Percentiles rank a stretch among this genome's conserved stretches.
phyloP scores from a whole-genome alignment of 495 filamentous ascomycete genomes.

The Penicillium alfredii region DNA sequence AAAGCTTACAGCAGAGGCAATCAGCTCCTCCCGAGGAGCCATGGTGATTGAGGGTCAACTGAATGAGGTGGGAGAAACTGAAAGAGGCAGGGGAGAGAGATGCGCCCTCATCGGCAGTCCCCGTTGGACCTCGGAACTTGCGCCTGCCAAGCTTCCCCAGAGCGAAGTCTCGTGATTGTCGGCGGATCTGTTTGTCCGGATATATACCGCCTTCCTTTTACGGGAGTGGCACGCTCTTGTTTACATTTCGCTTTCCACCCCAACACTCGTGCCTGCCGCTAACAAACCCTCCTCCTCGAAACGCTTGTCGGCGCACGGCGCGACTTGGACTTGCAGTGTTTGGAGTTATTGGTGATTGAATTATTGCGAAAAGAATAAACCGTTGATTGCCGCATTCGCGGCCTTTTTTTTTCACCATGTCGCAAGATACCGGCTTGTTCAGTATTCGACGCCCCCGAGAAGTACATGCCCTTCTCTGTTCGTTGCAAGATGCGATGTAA shows the following conservation, averaged over 20 bases:
- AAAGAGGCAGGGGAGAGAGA: constrained; percentile 14
- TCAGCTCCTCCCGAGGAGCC: constrained; percentile 74
- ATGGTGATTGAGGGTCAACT: constrained; percentile 41
- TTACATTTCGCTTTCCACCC: constrained; percentile 19
- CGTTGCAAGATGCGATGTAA: constrained; percentile 11
- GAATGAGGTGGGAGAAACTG: constrained; percentile 8
- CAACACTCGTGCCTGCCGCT: constrained; percentile 14
- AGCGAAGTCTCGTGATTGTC: constrained; percentile 34
- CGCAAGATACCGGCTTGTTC: constrained; percentile 69
- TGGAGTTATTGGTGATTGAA: too few relatives aligned
- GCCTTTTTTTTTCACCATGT: constrained; percentile 49
- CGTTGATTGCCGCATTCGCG: constrained; percentile 28
- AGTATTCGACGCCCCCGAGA: constrained; percentile 69
- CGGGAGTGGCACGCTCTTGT: constrained; percentile 24
- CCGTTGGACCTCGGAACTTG: constrained; percentile 40
- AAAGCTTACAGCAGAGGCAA: constrained; percentile 69
- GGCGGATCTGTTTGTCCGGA: constrained; percentile 16
- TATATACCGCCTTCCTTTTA: constrained; percentile 30
- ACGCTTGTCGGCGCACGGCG: constrained; percentile 9
- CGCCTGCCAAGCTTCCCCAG: constrained; percentile 34
- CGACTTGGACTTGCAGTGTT: constrained; percentile 7
- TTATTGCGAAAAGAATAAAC: too few relatives aligned
- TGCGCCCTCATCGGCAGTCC: constrained; percentile 21
- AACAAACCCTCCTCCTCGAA: constrained; percentile 13
- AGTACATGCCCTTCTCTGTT: constrained; percentile 35